Evolutionary conservation across 176 grass and related monocot genomes (phyloP), one percentile per base, ranked within the genome.

Genomic region (Bromus sterilis): DNA sequence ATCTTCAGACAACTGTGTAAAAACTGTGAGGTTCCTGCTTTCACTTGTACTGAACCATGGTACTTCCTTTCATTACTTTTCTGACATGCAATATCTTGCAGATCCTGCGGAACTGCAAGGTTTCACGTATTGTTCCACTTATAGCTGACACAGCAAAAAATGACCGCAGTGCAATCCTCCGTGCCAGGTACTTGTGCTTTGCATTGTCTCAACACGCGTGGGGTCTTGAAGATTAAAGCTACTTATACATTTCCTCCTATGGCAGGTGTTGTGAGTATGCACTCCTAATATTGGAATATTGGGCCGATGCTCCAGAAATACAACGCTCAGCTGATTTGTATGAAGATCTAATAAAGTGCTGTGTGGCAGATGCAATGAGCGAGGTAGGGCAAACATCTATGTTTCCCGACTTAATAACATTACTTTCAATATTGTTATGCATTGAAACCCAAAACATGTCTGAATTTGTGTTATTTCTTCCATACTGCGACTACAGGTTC

Each of bases 301-400:
- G 94, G 94, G 91, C 91, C 49, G 94, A 97, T 90, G 91, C 91
- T 67, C 91, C 79, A 77, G 94, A 97, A 91, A 97, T 97, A 86
- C 94, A 97, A 55, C 81, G 82, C 24, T 86, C 91, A 77, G 89
- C 89, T 79, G 94, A 94, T 86, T 75, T 94, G 7, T 97, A 97
- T 56, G 91, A 97, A 90, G 89, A 97, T 81, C 35, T 94, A 66
- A 94, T 97, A 85, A 97, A 84, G 60, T 94, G 87, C 73, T 94
- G 91, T 76, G 91, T 94, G 56, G 82, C 87, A 63, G 94, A 94
- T 91, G 91, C 94, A 86, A 94, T 91, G 85, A 94, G 94, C 84
- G 94, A 97, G 94, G 94, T 94, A 77, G 62, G 42, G 51, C 44
- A 78, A 87, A 71, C 6, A 62, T 82, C 32, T 56, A 77, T 62